A percentile compares a stretch with the other conserved stretches of the same genome.
phyloP scores from a whole-genome alignment of 768 basidiomycete genomes.

The Auriscalpium microsporum region DNA sequence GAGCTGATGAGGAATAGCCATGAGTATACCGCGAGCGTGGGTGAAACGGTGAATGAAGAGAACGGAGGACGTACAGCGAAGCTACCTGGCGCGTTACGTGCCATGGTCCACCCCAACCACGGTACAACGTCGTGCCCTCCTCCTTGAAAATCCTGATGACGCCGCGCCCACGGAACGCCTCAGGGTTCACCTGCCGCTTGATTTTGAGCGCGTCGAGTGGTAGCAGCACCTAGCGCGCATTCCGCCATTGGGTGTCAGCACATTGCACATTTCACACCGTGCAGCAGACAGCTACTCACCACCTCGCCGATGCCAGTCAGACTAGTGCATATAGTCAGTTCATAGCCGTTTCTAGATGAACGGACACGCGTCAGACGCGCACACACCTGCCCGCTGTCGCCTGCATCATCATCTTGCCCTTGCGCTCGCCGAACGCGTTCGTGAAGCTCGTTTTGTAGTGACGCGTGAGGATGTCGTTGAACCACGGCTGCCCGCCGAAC shows the following conservation, averaged over 20 bases:
- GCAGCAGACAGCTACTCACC: slow-evolving; percentile 32
- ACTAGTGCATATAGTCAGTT: slow-evolving; percentile 22
- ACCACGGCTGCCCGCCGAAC: slow-evolving; percentile 97
- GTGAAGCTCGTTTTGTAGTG: slow-evolving; percentile 80
- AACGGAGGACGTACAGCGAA: slow-evolving; percentile 65
- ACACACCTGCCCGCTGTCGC: slow-evolving; percentile 86
- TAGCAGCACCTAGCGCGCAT: slow-evolving; percentile 62
- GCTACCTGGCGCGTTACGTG: slow-evolving; percentile 90
- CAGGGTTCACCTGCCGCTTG: slow-evolving; percentile 97
- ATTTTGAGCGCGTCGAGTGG: slow-evolving; percentile 97
- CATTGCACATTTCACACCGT: no score
- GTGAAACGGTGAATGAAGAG: neutral
- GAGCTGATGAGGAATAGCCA: slow-evolving; percentile 42
- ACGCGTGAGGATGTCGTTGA: slow-evolving; percentile 82
- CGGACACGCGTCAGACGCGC: neutral
- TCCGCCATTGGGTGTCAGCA: no score
- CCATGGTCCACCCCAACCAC: slow-evolving; percentile 99
- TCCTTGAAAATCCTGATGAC: slow-evolving; percentile 84
- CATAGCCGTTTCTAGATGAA: neutral
- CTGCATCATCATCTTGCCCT: slow-evolving; percentile 94
- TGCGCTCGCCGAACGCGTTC: slow-evolving; percentile 83
- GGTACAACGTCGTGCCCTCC: slow-evolving; percentile 86
- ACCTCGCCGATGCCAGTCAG: slow-evolving; percentile 89
- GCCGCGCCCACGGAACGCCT: slow-evolving; percentile 93
- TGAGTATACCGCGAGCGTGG: neutral